These are phyloP conservation scores for Cucurbitaria berberidis DNA, from an alignment of 2,329 filamentous ascomycete genomes.

Conservation along the genomic window DNA sequence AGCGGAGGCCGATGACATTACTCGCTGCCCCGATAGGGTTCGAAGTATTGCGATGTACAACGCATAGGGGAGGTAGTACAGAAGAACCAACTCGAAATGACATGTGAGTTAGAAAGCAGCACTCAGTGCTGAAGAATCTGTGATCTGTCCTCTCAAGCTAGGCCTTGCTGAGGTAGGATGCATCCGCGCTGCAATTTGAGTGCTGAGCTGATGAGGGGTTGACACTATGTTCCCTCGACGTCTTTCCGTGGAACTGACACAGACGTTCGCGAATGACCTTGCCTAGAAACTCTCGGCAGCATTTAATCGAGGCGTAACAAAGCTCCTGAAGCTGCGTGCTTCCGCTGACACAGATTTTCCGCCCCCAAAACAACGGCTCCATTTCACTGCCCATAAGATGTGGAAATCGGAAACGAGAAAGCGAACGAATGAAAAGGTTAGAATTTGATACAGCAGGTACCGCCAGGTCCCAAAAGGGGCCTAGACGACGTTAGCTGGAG, in stretches of 20 bases:
- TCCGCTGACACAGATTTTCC: too few species aligned
- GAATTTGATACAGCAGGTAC: slow-evolving; percentile 1
- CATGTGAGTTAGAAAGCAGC: neutral
- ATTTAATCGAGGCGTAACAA: neutral
- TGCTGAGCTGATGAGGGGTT: neutral
- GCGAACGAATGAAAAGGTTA: neutral
- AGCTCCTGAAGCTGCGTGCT: neutral
- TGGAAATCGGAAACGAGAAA: neutral
- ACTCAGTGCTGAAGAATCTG: neutral
- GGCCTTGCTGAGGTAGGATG: neutral
- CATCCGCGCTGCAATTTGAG: neutral
- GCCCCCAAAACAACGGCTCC: neutral
- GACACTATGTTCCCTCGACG: neutral
- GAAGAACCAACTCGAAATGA: neutral
- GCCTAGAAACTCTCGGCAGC: neutral
- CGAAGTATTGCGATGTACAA: neutral
- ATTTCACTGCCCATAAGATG: neutral
- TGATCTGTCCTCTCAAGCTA: neutral
- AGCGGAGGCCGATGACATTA: neutral
- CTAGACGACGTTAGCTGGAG: neutral
- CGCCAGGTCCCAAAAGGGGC: slow-evolving; percentile 1
- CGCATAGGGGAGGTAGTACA: neutral
- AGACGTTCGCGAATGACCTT: neutral
- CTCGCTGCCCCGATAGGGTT: neutral
- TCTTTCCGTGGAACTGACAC: neutral